Conservation (phyloP, 2,329 filamentous ascomycete genomes). For the Neofusicoccum cordaticola region DNA sequence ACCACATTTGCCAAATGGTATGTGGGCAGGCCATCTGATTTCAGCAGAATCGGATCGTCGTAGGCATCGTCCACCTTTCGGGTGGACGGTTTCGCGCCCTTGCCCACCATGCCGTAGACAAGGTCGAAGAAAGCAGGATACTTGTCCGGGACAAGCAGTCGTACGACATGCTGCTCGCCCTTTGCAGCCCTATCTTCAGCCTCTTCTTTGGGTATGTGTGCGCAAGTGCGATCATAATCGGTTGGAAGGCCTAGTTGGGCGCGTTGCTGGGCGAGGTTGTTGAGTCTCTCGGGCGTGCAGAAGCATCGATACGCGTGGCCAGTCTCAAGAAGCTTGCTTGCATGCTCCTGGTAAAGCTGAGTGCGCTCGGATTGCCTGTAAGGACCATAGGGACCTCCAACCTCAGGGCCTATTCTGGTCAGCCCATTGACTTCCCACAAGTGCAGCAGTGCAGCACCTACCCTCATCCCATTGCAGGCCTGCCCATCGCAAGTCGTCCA, state of each 20-base stretch:
- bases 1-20: constrained; percentile 98
- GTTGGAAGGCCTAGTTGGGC: constrained; percentile 58
- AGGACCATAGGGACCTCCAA: constrained; percentile 77
- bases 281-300: constrained; percentile 71
- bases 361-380: constrained; percentile 87
- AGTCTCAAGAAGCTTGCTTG: constrained; percentile 63
- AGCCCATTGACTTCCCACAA: background rate
- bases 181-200: constrained; percentile 66
- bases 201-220: constrained; percentile 62
- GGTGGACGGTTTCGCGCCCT: constrained; percentile 48
- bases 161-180: constrained; percentile 72
- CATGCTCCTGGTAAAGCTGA: constrained; percentile 67
- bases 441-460: constrained; percentile 28
- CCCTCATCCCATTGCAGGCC: constrained; percentile 93
- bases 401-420: constrained; percentile 62
- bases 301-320: constrained; percentile 91
- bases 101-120: constrained; percentile 66
- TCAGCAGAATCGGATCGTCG: constrained; percentile 86
- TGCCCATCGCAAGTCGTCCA: constrained; percentile 81
- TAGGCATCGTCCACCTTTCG: constrained; percentile 45
- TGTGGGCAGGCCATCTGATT: constrained; percentile 87
- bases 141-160: constrained; percentile 64
- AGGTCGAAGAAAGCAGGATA: constrained; percentile 70
- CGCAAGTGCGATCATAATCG: constrained; percentile 72
- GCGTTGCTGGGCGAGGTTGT: constrained; percentile 62